A percentile compares a stretch with the other conserved stretches of the same genome.
Conservation (phyloP, 345 rosid genomes). For the rapeseed (Brassica napus) region DNA sequence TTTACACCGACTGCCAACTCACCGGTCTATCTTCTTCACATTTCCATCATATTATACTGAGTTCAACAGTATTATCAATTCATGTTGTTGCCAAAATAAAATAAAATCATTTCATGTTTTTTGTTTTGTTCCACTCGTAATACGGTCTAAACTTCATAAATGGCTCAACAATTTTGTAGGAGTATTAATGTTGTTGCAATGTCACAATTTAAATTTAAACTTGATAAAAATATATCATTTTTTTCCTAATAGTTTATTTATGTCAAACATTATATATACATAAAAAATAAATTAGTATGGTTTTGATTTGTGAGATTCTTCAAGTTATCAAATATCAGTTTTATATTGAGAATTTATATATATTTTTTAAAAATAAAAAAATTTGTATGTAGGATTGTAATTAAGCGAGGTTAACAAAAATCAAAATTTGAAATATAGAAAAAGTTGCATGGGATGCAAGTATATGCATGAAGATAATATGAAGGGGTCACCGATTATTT, state of each 20-base stretch:
- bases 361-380: too few relatives aligned
- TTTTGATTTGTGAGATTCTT: background rate
- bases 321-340: background rate
- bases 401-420: background rate
- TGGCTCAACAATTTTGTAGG: background rate
- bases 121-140: background rate
- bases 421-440: background rate
- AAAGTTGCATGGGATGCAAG: constrained; percentile 22
- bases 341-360: background rate
- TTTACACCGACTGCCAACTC: constrained; percentile 37
- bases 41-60: background rate
- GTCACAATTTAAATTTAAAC: background rate
- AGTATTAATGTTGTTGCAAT: background rate
- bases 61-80: background rate
- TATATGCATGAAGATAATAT: constrained; percentile 14
- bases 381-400: background rate
- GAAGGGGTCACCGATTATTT: background rate
- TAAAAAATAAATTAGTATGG: background rate
- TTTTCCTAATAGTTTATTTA: background rate
- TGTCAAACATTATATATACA: background rate
- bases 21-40: constrained; percentile 11
- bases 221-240: background rate
- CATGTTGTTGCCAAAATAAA: background rate
- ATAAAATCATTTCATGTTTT: background rate
- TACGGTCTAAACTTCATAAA: background rate